Base-by-base conservation (phyloP, 75 land plant genomes). In the Sequoia sempervirens region DNA sequence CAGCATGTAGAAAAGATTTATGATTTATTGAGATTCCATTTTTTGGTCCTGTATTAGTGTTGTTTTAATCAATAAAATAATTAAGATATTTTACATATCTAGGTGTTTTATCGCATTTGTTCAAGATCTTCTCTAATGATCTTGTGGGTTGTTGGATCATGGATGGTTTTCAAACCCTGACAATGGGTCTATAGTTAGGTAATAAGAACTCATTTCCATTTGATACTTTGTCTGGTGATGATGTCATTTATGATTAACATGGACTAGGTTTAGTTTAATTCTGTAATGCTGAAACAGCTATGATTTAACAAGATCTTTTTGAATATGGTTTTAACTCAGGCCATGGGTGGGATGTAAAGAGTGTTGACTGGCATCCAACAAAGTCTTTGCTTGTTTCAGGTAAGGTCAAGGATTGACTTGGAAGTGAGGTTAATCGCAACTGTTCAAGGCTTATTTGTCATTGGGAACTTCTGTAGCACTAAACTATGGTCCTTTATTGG, bases 281-380 rank as follows among this genome's bases (percentile, higher is more conserved):
- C 37, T n/a, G 10, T 3, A 66, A 66, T 69, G 34, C 75, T 3
- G 13, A 53, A 53, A 72, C 34, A 72, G 75, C 17, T 17, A 72
- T 15, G 37, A 72, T 32, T 72, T 72, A 36, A 72, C 38, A 36
- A 53, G 34, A 13, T 36, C 23, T 41, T 78, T 13, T 34, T 34
- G 36, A 52, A 78, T 53, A 54, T 46, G 37, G 23, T 84, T 93
- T 91, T 85, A 88, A 88, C 90, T 92, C 90, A 97, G 99, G 99
- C 86, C 99, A 97, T 90, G 98, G 99, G 80, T 97, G 99, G 99
- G 99, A 97, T 92, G 99, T 97, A 41, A 97, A 96, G 87, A 91
- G 94, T 87, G 99, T 97, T 78, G 96, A 97, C 69, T 97, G 99
- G 99, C 99, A 97, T 85, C 99, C 99, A 76, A 88, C 97, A 45